Base-by-base conservation (phyloP, 768 basidiomycete genomes). In the Sarcodon sp. region DNA sequence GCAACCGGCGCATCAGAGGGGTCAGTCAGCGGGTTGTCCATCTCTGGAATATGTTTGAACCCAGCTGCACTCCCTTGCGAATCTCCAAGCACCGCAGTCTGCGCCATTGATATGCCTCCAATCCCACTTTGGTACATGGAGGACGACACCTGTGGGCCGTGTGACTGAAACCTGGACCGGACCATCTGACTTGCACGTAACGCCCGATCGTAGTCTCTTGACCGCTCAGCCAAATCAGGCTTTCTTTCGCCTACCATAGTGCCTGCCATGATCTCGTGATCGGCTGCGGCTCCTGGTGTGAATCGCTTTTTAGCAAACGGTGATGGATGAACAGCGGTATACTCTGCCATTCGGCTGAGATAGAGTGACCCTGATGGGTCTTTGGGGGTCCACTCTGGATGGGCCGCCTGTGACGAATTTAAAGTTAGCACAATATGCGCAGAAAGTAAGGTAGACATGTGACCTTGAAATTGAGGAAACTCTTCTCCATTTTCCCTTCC, bases 401-500 rank as follows among this genome's bases (percentile, higher is more conserved):
- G 88, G 1, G 90, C 85, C 38, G 90, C 90, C 80, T 84, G 54
- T 3, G 11, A 21, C 33, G 33, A 33, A 43, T 18, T 32, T 44
- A 4, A 33, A n/a, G 31, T 41, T 11, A 39, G 16, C 7, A 11
- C 15, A 33, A 32, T 8, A 7, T 53, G 35, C 18, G 38, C 4
- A 49, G 38, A 7, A 27, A 12, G 15, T 46, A 31, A 32, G 15
- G 32, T 6, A 7, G 35, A 37, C 48, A 12, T 45, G 59, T 39
- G 38, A 79, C 82, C 68, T 93, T 94, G 73, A 96, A 96, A 59
- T 87, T 89, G 33, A 94, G 69, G 68, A 96, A 88, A 62, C 86
- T 89, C 69, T 98, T 96, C 71, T 99, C 96, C 93, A 99, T 97
- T 74, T 99, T 99, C 34, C 89, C 89, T 55, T 94, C 86, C 52